These are phyloP conservation scores for Polymyxa betae DNA, from an alignment of 208 protist species.

Conservation along the genomic window DNA sequence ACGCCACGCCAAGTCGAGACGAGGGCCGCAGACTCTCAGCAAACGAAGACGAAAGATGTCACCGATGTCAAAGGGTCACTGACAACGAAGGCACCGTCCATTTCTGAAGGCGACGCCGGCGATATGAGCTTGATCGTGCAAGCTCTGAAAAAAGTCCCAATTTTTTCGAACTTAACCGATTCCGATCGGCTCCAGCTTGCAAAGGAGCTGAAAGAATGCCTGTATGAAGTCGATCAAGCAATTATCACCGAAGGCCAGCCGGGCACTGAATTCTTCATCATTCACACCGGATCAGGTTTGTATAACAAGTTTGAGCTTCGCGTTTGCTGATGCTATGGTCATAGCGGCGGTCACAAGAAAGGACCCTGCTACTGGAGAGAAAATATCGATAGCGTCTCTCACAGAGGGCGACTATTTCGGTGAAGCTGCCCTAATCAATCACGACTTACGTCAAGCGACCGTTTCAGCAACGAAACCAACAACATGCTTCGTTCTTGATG, in stretches of 20 bases:
- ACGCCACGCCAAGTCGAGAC: too few relatives aligned
- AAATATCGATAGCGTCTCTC: neutral
- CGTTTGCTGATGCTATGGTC: neutral
- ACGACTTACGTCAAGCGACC: neutral
- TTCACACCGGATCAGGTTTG: neutral
- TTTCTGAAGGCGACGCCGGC: too few relatives aligned
- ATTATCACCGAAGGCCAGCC: neutral
- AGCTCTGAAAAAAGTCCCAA: neutral
- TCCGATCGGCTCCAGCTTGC: neutral
- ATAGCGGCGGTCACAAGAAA: neutral
- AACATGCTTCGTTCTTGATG: neutral
- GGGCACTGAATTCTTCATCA: neutral
- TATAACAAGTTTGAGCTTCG: neutral
- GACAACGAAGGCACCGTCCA: too few relatives aligned
- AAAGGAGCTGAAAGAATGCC: neutral
- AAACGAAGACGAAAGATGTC: too few relatives aligned
- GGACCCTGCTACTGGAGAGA: neutral
- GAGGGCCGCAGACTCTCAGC: too few relatives aligned
- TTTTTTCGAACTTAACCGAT: neutral
- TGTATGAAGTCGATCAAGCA: neutral
- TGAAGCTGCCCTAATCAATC: slow-evolving; percentile 54
- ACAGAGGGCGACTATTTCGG: slow-evolving; percentile 54
- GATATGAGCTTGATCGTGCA: too few relatives aligned
- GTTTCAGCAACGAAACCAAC: neutral
- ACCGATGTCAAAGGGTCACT: too few relatives aligned